Evolutionary conservation across 2,329 filamentous ascomycete genomes (phyloP), one percentile per base, ranked within the genome.

Genomic region (Kalaharituber pfeilii): DNA sequence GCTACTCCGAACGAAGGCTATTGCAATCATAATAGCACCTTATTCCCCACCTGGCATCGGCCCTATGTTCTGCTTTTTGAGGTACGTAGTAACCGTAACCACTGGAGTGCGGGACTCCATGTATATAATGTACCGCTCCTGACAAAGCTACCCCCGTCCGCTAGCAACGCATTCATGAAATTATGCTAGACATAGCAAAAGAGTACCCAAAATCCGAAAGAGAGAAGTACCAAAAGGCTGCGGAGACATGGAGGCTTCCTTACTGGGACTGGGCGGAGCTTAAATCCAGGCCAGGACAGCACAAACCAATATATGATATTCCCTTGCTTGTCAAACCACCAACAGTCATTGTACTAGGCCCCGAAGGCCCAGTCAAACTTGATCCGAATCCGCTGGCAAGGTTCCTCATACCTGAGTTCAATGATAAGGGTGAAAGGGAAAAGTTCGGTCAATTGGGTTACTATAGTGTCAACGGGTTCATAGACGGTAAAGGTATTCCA

Each of bases 1-100:
- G n/a, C n/a, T n/a, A n/a, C n/a, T n/a, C n/a, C n/a, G n/a, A n/a
- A n/a, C n/a, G n/a, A n/a, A n/a, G 33, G 33, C 13, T 93, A 87
- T 66, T 93, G 86, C 66, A 77, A 78, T 13, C 86, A 94, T 67
- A 76, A 73, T 24, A 84, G 82, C 1, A 78, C 81, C 39, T 70
- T 91, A 15, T 91, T 94, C 65, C 78, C 82, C 36, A 75, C 80
- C 36, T 93, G 86, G 86, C 86, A 94, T 71, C 77, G 86, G 51
- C 83, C 85, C 1, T 93, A 89, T 67, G 71, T 91, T 53, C 71
- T 76, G 7, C 68, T 82, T 8, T 79, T 70, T 59, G 73, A 82
- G 30, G 30, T 36, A 36, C 30, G 30, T 36, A 9, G 9, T 18
- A 18, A 9, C 30, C 30, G 9, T 18, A 9, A 9, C n/a, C 30